Base-by-base conservation (phyloP, 306 rosid species). In the Glycine latifolia region DNA sequence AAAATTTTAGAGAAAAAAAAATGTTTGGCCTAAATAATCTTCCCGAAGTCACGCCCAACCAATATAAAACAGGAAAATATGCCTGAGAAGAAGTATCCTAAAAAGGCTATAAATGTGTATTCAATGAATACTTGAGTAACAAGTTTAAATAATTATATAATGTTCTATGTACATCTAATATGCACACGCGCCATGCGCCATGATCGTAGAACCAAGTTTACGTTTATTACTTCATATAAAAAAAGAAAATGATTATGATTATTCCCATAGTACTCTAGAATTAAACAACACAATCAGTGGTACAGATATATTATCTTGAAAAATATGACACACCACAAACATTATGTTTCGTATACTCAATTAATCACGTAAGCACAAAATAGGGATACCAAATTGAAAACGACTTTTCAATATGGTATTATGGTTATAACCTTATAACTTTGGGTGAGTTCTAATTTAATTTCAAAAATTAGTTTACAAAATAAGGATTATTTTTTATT, bases 121-220 rank as follows among this genome's bases (percentile, higher is more conserved):
- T 77, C 43, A 77, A 77, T 35, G 81, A 7, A 77, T 15, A 16
- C 81, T 78, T 78, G 33, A 66, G 74, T 52, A 66, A 78, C 81
- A 78, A 66, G 81, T 47, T 39, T 50, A 52, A 75, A 77, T 77
- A n/a, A 77, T 77, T 46, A 65, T 26, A 26, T 26, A 61, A 60
- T 62, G 48, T 76, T 61, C 33, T 48, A 15, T 60, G 44, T 7
- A 77, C 15, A 46, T 76, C n/a, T 16, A 16, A 16, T 58, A 55
- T 39, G 14, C 50, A 5, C 54, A 55, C 16, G 13, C 31, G 31
- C 2, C 31, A 26, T 26, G 31, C 66, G 70, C 46, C 56, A 75
- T 59, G 58, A 60, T 75, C 55, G 14, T 43, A 59, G 15, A 47
- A 47, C 71, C 13, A 60, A 76, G 47, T 60, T 62, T 65, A 52